Percentiles rank a stretch among this genome's conserved stretches.
Evolutionary conservation across 2,329 filamentous ascomycete species (phyloP).

Genomic region (Pyrenophora graminea): DNA sequence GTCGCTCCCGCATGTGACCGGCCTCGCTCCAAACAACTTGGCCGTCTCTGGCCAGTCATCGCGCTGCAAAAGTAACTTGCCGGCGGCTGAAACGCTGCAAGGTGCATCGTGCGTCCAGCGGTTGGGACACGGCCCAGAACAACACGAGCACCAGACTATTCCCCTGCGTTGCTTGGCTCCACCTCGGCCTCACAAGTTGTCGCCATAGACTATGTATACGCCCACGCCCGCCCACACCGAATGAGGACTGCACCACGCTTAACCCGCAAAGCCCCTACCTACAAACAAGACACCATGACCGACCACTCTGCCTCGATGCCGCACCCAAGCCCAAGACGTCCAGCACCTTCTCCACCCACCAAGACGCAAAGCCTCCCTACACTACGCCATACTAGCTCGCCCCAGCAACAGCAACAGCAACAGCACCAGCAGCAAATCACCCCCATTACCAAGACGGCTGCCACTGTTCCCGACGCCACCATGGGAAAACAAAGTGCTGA

Average conservation of each 20-base stretch:
- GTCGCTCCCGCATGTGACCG: conserved; percentile 27
- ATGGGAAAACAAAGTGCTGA: conserved; percentile 33
- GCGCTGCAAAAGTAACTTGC: conserved; percentile 22
- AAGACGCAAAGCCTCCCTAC: neutral
- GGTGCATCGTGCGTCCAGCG: conserved; percentile 35
- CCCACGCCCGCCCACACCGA: conserved; percentile 21
- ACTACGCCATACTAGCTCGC: neutral
- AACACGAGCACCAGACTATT: conserved; percentile 23
- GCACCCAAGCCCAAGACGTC: conserved; percentile 10
- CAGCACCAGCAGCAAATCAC: neutral
- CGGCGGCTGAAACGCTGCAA: conserved; percentile 43
- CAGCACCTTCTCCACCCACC: neutral
- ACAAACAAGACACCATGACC: conserved; percentile 25
- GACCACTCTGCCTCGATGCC: conserved; percentile 11
- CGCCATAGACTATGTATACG: conserved; percentile 35
- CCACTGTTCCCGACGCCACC: conserved; percentile 8
- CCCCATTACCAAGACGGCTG: too few species aligned
- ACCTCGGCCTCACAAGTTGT: conserved; percentile 17
- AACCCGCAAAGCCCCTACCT: conserved; percentile 16
- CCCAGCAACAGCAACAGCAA: neutral
- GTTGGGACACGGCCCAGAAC: conserved; percentile 25
- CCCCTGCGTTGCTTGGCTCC: conserved; percentile 20
- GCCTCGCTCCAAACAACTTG: conserved; percentile 28
- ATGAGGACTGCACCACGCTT: conserved; percentile 19
- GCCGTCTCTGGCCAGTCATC: conserved; percentile 27